Percentiles rank a stretch among this genome's conserved stretches.
phyloP scores from a whole-genome alignment of 768 basidiomycete species.

The Ramaria sp. region DNA sequence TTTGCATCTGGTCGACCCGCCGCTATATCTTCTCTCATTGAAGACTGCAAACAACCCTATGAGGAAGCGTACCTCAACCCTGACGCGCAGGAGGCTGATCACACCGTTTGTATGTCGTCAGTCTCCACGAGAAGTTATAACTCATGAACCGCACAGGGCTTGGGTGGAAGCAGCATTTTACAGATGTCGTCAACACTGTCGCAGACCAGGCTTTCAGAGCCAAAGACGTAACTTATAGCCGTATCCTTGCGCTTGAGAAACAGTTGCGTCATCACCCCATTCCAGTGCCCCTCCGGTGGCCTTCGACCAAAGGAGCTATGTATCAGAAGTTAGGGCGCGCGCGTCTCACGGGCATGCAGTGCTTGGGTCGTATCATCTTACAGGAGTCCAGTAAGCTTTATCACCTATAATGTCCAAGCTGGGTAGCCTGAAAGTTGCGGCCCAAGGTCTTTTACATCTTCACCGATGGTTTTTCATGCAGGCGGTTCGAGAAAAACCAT shows the following conservation, averaged over 20 bases:
- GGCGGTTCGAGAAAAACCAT: slow-evolving; percentile 5
- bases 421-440: not conserved
- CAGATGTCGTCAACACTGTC: slow-evolving; percentile 6
- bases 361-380: slow-evolving; percentile 5
- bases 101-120: slow-evolving; percentile 1
- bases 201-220: slow-evolving; percentile 5
- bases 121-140: not conserved
- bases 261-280: slow-evolving; percentile 5
- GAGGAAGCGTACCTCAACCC: slow-evolving; percentile 5
- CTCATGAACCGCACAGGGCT: not conserved
- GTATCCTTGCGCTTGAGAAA: slow-evolving; percentile 5
- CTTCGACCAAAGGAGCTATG: slow-evolving; percentile 8
- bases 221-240: slow-evolving; percentile 6
- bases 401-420: not conserved
- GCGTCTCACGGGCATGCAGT: slow-evolving; percentile 7
- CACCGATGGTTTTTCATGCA: slow-evolving; percentile 9
- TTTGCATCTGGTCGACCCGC: slow-evolving; percentile 7
- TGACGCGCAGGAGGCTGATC: slow-evolving; percentile 1
- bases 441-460: slow-evolving; percentile 4
- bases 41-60: slow-evolving; percentile 5
- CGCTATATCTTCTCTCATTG: not conserved
- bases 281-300: slow-evolving; percentile 6
- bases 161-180: slow-evolving; percentile 9
- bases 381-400: slow-evolving; percentile 3
- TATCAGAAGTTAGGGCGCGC: slow-evolving; percentile 7